phyloP scores from a whole-genome alignment of 2,329 filamentous ascomycete species.

The Davidsoniella neocaledoniae region DNA sequence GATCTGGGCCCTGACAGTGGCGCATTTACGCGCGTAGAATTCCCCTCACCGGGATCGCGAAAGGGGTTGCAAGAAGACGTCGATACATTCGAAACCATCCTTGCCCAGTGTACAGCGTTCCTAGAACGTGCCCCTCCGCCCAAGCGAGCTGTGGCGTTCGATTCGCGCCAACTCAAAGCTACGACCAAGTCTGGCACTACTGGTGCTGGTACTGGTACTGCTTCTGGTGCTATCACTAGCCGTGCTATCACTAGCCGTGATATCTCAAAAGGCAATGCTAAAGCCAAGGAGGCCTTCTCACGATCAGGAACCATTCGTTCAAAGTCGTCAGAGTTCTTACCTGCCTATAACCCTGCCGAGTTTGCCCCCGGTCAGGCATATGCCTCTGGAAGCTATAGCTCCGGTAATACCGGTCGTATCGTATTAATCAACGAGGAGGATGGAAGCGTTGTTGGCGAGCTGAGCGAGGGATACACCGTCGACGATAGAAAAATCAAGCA shows the following conservation, averaged over 20 bases:
- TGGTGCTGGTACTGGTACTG: too few relatives aligned
- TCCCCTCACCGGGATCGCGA: slow-evolving; percentile 56
- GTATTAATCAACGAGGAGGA: slow-evolving; percentile 93
- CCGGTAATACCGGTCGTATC: slow-evolving; percentile 48
- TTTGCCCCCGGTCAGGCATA: slow-evolving; percentile 72
- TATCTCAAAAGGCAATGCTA: slow-evolving; percentile 16
- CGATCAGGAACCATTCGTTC: neutral
- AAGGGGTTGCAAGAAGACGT: slow-evolving; percentile 74
- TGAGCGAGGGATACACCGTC: slow-evolving; percentile 66
- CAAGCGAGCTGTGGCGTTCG: slow-evolving; percentile 17
- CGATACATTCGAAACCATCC: slow-evolving; percentile 92
- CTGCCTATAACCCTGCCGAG: slow-evolving; percentile 63
- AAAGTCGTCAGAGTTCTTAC: slow-evolving; percentile 27
- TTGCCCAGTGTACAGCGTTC: slow-evolving; percentile 95
- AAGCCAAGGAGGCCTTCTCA: slow-evolving; percentile 22
- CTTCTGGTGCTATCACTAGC: slow-evolving; percentile 15
- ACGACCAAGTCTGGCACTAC: too few relatives aligned
- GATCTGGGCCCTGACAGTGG: slow-evolving; percentile 77
- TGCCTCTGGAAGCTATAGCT: slow-evolving; percentile 43
- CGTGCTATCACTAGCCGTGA: too few relatives aligned
- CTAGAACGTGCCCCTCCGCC: slow-evolving; percentile 64
- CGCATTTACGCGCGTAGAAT: slow-evolving; percentile 86
- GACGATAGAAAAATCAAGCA: slow-evolving; percentile 60
- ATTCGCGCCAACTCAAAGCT: slow-evolving; percentile 15
- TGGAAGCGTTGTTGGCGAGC: slow-evolving; percentile 83